Conservation (phyloP, 108 stramenopile species). For the Skeletonema potamos region DNA sequence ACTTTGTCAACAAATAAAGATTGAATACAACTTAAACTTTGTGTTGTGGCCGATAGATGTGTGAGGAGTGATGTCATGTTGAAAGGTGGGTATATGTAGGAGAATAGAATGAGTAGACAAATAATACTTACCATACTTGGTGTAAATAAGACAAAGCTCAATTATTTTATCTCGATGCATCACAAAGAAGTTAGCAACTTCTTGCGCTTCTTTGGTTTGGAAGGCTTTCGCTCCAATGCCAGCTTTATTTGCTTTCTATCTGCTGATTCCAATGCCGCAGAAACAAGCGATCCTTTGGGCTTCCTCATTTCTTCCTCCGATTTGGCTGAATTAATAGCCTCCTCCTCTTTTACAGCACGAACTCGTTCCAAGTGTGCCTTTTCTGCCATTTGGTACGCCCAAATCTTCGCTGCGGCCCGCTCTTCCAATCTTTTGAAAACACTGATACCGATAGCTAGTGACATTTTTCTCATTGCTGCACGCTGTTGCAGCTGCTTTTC, state of each 20-base stretch:
- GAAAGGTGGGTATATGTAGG: too few species aligned
- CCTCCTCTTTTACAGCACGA: conserved; percentile 7
- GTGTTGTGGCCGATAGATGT: neutral
- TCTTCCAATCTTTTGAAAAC: conserved; percentile 34
- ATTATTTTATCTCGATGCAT: neutral
- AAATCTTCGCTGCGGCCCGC: conserved; percentile 30
- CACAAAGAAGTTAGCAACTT: neutral
- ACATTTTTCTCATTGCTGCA: conserved; percentile 43
- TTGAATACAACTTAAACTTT: neutral
- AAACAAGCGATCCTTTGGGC: conserved; percentile 2
- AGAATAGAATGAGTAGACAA: too few species aligned
- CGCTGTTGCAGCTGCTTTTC: conserved; percentile 69
- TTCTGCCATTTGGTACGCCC: conserved; percentile 34
- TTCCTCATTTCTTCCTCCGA: neutral
- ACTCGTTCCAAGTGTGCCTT: conserved; percentile 23
- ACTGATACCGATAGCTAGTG: conserved; percentile 39
- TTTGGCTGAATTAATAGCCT: conserved; percentile 2
- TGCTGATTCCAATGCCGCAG: neutral
- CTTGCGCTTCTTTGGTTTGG: neutral
- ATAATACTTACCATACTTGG: too few species aligned
- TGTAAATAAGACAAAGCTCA: neutral
- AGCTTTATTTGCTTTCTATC: conserved; percentile 7
- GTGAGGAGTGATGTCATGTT: neutral
- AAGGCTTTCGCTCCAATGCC: neutral
- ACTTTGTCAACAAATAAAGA: conserved; percentile 85